A percentile compares a stretch with the other conserved stretches of the same genome.
These are phyloP conservation scores for Akanthomyces uredinophilus DNA, from an alignment of 2,329 filamentous ascomycete genomes.

Conservation along the genomic window DNA sequence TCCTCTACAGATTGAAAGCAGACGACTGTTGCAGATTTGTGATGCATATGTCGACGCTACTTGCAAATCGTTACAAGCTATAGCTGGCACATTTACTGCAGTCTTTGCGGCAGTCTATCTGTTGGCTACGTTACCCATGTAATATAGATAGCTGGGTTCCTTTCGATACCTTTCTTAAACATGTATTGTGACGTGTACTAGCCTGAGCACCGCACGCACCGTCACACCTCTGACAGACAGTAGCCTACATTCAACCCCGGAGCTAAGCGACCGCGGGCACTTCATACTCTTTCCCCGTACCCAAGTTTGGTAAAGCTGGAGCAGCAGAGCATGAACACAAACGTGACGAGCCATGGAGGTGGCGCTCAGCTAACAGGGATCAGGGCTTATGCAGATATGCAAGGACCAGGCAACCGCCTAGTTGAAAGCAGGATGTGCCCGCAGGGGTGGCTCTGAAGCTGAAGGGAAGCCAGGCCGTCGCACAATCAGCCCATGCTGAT, in stretches of 20 bases:
- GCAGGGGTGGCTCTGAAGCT: not conserved
- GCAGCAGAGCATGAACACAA: not conserved
- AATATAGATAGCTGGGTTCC: not conserved
- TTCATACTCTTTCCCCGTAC: not conserved
- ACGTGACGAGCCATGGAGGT: conserved; percentile 1
- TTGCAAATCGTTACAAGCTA: not conserved
- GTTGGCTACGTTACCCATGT: not conserved
- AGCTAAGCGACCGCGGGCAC: not conserved
- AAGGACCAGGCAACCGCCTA: not conserved
- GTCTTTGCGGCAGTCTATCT: not conserved
- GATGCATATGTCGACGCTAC: not conserved
- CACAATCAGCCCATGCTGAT: conserved; percentile 5
- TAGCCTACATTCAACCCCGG: not conserved
- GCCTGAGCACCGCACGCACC: not conserved
- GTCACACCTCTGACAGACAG: not conserved
- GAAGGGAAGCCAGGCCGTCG: not conserved
- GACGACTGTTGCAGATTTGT: not conserved
- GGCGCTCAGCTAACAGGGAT: not conserved
- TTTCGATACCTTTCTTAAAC: not conserved
- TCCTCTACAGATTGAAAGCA: no score
- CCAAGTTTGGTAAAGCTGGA: not conserved
- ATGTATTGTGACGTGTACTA: not conserved
- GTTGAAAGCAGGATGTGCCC: not conserved
- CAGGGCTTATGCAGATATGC: conserved; percentile 7
- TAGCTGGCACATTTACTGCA: not conserved